These are phyloP conservation scores for Penicillium cinerascens DNA, from an alignment of 495 filamentous ascomycete species.

Conservation along the genomic window DNA sequence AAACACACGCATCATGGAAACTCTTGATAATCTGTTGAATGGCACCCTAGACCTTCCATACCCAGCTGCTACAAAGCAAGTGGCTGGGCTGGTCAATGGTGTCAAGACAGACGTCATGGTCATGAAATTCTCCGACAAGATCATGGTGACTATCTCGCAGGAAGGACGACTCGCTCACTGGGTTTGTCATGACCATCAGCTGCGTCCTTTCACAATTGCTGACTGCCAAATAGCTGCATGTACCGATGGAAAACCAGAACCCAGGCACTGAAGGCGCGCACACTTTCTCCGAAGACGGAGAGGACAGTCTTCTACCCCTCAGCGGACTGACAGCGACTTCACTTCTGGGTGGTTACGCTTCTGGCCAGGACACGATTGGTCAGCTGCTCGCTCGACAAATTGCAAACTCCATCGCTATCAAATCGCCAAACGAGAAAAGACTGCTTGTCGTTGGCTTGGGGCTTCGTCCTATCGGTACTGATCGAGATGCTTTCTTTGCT, in stretches of 20 bases:
- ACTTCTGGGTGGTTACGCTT: slow-evolving; percentile 75
- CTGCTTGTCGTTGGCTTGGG: slow-evolving; percentile 81
- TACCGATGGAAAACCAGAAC: slow-evolving; percentile 70
- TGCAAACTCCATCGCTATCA: slow-evolving; percentile 69
- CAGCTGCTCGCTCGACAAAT: slow-evolving; percentile 89
- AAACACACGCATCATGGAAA: slow-evolving; percentile 26
- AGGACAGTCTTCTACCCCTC: slow-evolving; percentile 67
- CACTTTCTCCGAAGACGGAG: slow-evolving; percentile 44
- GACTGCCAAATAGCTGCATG: slow-evolving; percentile 66
- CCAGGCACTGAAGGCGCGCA: slow-evolving; percentile 50
- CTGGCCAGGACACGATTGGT: slow-evolving; percentile 76
- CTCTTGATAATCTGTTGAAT: slow-evolving; percentile 31
- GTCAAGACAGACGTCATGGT: slow-evolving; percentile 67
- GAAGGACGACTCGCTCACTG: slow-evolving; percentile 85
- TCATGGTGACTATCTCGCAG: slow-evolving; percentile 86
- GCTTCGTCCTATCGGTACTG: slow-evolving; percentile 57
- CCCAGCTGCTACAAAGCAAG: slow-evolving; percentile 70
- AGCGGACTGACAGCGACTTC: slow-evolving; percentile 82
- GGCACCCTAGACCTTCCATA: slow-evolving; percentile 53
- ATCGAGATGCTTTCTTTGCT: slow-evolving; percentile 74
- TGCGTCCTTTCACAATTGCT: not conserved
- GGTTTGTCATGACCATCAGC: slow-evolving; percentile 49
- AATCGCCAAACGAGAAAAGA: slow-evolving; percentile 71
- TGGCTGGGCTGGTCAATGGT: slow-evolving; percentile 60
- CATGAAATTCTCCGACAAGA: slow-evolving; percentile 82